These are phyloP conservation scores for Sanghuangporus weigelae DNA, from an alignment of 1,284 basidiomycete species.

Conservation along the genomic window DNA sequence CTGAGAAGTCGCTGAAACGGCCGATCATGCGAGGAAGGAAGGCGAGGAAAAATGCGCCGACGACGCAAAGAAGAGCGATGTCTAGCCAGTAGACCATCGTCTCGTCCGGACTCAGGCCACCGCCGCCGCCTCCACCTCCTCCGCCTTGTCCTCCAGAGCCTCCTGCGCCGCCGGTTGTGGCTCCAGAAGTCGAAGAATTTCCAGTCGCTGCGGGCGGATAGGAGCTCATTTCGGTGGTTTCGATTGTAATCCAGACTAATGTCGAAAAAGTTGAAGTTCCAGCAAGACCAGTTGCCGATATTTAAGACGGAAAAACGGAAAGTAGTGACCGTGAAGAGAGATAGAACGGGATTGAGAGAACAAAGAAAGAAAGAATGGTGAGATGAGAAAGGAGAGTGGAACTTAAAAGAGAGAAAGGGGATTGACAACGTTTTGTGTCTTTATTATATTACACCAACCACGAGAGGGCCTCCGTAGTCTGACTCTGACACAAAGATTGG, in stretches of 20 bases:
- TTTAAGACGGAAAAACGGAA: not conserved
- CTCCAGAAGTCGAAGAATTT: not conserved
- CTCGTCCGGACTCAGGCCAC: conserved; percentile 1
- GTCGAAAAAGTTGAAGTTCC: not conserved
- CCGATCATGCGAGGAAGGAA: conserved; percentile 43
- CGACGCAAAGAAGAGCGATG: conserved; percentile 37
- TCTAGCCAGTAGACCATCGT: conserved; percentile 25
- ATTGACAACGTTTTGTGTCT: not conserved
- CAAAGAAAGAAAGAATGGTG: not conserved
- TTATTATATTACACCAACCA: not conserved
- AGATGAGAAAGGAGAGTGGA: not conserved
- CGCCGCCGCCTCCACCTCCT: not conserved
- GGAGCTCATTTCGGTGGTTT: not conserved
- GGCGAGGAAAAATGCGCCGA: conserved; percentile 35
- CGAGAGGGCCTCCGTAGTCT: not conserved
- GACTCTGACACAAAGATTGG: not conserved
- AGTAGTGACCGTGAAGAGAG: not conserved
- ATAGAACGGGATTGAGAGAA: not conserved
- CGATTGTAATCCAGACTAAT: not conserved
- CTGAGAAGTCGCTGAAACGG: conserved; percentile 39
- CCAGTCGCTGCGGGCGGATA: not conserved
- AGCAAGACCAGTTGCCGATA: not conserved
- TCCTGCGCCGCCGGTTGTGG: not conserved
- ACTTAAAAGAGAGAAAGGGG: not conserved
- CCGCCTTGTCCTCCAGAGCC: not conserved